Percentiles rank a stretch among this genome's conserved stretches.
Conservation (phyloP, 2,329 filamentous ascomycete species). For the Dryadomyces sulphureus region DNA sequence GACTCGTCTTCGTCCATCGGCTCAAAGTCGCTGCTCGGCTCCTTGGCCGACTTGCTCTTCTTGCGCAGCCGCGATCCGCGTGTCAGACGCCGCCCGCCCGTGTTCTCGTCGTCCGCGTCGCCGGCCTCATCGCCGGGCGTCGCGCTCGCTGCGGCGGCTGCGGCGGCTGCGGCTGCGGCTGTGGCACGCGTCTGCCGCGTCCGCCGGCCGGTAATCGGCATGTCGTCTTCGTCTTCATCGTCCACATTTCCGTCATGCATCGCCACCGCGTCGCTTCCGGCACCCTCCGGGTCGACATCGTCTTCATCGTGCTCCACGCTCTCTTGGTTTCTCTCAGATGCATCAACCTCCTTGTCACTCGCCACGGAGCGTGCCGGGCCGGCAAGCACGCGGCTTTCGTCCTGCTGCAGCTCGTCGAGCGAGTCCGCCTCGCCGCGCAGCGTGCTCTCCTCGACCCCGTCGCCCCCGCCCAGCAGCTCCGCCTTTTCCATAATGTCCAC, state of each 20-base stretch:
- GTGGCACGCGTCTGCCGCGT: constrained; percentile 6
- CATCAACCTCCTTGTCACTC: not conserved
- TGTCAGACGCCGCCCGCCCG: constrained; percentile 27
- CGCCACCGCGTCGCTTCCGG: constrained; percentile 2
- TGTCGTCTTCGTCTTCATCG: constrained; percentile 15
- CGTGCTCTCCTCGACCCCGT: constrained; percentile 6
- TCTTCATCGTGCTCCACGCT: not conserved
- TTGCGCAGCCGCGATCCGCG: constrained; percentile 28
- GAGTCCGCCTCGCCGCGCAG: not conserved
- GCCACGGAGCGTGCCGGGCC: not conserved
- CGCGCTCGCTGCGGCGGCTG: not conserved
- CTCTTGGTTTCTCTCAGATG: not conserved
- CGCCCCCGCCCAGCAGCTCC: constrained; percentile 16
- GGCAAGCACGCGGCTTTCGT: not conserved
- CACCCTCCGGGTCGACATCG: not conserved
- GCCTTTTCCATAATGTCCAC: constrained; percentile 18
- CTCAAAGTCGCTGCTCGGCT: constrained; percentile 47
- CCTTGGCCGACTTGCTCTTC: constrained; percentile 30
- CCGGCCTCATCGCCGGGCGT: constrained; percentile 12
- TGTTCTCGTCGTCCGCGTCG: constrained; percentile 10
- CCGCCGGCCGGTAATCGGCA: constrained; percentile 29
- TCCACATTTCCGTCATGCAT: constrained; percentile 12
- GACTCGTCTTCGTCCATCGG: constrained; percentile 45
- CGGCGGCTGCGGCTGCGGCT: constrained; percentile 5
- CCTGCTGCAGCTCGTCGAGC: not conserved